Evolutionary conservation across 2,329 filamentous ascomycete species (phyloP).

Genomic region (Cladosporium sp.): DNA sequence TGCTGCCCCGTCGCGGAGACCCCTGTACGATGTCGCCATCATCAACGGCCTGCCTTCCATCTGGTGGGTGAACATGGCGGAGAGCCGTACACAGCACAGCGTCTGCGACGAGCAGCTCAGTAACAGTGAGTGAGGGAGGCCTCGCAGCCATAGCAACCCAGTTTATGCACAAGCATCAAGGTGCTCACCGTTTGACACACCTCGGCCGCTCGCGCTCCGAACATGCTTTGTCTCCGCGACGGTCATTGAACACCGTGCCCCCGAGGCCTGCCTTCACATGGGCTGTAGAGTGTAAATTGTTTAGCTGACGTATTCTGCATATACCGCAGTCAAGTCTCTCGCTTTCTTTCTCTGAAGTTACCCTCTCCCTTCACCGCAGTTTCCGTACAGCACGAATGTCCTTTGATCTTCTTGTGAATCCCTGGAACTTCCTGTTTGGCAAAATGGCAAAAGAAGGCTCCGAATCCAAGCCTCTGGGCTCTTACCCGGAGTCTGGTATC

Average conservation of each 20-base stretch:
- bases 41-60: background rate
- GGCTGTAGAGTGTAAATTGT: background rate
- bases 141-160: background rate
- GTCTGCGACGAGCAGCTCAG: background rate
- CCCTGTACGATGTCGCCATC: conserved; percentile 11
- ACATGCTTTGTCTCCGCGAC: background rate
- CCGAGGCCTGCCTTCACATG: background rate
- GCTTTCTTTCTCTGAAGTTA: background rate
- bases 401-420: conserved; percentile 7
- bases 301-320: conserved; percentile 9
- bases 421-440: conserved; percentile 5
- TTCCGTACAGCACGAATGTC: background rate
- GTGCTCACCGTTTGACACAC: conserved; percentile 1
- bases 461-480: conserved; percentile 47
- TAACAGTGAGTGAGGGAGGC: too few species aligned
- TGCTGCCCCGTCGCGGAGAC: background rate
- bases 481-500: conserved; percentile 40
- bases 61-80: conserved; percentile 1
- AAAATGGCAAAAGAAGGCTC: conserved; percentile 33
- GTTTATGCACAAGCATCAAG: background rate
- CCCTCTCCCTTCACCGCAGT: background rate
- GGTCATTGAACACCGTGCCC: conserved; percentile 1
- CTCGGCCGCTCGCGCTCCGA: conserved; percentile 7
- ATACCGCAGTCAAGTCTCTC: conserved; percentile 1
- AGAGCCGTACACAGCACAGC: conserved; percentile 3